phyloP scores from a whole-genome alignment of 805 yeast species.

The Blastobotrys parvus region DNA sequence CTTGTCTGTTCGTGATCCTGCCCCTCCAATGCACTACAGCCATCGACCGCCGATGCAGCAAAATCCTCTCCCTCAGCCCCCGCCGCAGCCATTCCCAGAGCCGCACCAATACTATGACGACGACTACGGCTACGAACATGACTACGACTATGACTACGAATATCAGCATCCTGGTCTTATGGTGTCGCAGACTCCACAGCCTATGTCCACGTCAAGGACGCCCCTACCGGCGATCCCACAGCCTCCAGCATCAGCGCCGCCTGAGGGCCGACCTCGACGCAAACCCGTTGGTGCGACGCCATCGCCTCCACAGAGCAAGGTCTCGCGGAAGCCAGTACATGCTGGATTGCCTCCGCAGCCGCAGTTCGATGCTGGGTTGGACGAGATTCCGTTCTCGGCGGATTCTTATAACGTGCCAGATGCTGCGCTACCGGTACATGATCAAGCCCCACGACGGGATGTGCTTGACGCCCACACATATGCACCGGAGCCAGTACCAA shows the following conservation, averaged over 20 bases:
- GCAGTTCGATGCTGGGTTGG: conserved; percentile 5
- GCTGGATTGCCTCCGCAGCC: conserved; percentile 5
- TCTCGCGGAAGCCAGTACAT: conserved; percentile 14
- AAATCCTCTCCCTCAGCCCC: not conserved
- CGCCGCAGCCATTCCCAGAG: not conserved
- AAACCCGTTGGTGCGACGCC: not conserved
- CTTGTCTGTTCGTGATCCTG: not conserved
- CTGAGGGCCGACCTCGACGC: not conserved
- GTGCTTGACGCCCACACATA: conserved; percentile 16
- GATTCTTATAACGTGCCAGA: conserved; percentile 11
- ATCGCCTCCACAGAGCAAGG: not conserved
- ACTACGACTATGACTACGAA: no score
- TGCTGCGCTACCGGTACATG: not conserved
- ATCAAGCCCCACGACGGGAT: not conserved
- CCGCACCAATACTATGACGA: no score
- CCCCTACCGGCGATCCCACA: not conserved
- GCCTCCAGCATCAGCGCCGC: not conserved
- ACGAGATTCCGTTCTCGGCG: conserved; percentile 17
- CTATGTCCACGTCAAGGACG: not conserved
- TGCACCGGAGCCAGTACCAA: conserved; percentile 21
- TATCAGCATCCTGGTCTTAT: no score
- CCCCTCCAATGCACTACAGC: no score
- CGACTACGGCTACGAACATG: no score
- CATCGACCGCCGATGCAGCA: not conserved
- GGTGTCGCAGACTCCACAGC: no score